These are phyloP conservation scores for Monilinia fructigena DNA, from an alignment of 2,329 filamentous ascomycete genomes.

Conservation along the genomic window DNA sequence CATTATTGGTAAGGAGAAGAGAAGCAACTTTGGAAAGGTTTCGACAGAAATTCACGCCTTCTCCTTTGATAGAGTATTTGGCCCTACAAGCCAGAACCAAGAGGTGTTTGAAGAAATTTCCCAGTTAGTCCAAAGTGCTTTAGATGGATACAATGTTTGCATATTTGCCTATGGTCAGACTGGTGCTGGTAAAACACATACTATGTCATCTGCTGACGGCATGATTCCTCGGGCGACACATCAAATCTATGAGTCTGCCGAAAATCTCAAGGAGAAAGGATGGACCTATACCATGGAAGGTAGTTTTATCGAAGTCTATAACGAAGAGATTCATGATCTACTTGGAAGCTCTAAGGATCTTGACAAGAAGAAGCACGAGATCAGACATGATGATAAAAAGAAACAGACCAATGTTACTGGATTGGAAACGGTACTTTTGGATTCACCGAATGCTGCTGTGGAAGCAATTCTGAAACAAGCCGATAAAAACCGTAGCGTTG, in stretches of 20 bases:
- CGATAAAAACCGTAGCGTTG: constrained; percentile 83
- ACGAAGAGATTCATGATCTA: constrained; percentile 92
- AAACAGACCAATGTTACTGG: constrained; percentile 82
- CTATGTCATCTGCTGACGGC: constrained; percentile 87
- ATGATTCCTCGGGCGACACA: constrained; percentile 94
- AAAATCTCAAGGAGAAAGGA: constrained; percentile 79
- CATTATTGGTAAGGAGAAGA: constrained; percentile 79
- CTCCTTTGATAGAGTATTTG: constrained; percentile 90
- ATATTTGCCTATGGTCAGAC: constrained; percentile 99
- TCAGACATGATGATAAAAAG: constrained; percentile 78
- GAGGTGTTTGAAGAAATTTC: constrained; percentile 96
- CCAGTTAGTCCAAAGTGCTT: constrained; percentile 90
- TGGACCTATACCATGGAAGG: constrained; percentile 96
- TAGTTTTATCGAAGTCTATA: constrained; percentile 96
- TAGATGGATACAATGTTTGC: constrained; percentile 98
- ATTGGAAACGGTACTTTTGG: constrained; percentile 71
- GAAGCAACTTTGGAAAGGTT: constrained; percentile 73
- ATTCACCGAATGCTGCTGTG: constrained; percentile 76
- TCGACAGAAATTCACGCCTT: constrained; percentile 80
- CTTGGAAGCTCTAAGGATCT: constrained; percentile 70
- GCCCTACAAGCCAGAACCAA: constrained; percentile 71
- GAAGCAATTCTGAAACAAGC: constrained; percentile 78
- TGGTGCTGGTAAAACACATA: constrained; percentile 93
- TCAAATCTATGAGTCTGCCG: constrained; percentile 90
- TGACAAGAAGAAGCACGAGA: constrained; percentile 81